phyloP scores from a whole-genome alignment of 768 basidiomycete species.

The Kwoniella mangroviensis region DNA sequence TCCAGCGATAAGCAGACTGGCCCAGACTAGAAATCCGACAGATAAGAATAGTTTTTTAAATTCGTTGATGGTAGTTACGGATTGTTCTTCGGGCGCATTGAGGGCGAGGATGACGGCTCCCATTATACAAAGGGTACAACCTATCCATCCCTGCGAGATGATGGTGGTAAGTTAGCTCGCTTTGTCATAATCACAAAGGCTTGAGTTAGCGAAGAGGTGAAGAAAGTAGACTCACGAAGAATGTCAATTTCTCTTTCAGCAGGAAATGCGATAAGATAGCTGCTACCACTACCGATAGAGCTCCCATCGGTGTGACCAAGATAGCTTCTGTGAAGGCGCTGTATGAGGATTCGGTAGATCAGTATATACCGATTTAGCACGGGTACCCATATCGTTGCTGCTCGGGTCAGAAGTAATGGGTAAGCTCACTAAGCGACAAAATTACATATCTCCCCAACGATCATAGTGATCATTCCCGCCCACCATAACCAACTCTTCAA shows the following conservation, averaged over 20 bases:
- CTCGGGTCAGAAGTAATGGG: background rate
- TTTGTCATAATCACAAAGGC: background rate
- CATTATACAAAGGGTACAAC: slow-evolving; percentile 87
- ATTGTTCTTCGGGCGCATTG: slow-evolving; percentile 64
- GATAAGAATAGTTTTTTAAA: slow-evolving; percentile 82
- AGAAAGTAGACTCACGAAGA: slow-evolving; percentile 64
- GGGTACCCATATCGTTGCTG: background rate
- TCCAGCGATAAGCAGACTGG: slow-evolving; percentile 61
- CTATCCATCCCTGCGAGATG: slow-evolving; percentile 74
- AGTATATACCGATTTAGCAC: background rate
- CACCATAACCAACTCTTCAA: slow-evolving; percentile 93
- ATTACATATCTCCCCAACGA: slow-evolving; percentile 66
- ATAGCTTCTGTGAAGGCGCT: slow-evolving; percentile 92
- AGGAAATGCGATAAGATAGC: slow-evolving; percentile 91
- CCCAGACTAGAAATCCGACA: slow-evolving; percentile 74
- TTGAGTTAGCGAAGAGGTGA: background rate
- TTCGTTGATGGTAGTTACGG: slow-evolving; percentile 56
- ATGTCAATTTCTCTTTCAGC: slow-evolving; percentile 87
- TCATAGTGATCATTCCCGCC: slow-evolving; percentile 95
- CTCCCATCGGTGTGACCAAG: slow-evolving; percentile 94
- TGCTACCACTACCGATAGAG: slow-evolving; percentile 92
- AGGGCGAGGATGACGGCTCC: slow-evolving; percentile 85
- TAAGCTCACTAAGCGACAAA: slow-evolving; percentile 56
- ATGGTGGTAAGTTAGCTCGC: background rate
- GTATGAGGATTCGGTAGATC: slow-evolving; percentile 52